A percentile compares a stretch with the other conserved stretches of the same genome.
Evolutionary conservation across 192 early-diverging fungal species (phyloP).

Genomic region (Backusella luteola): DNA sequence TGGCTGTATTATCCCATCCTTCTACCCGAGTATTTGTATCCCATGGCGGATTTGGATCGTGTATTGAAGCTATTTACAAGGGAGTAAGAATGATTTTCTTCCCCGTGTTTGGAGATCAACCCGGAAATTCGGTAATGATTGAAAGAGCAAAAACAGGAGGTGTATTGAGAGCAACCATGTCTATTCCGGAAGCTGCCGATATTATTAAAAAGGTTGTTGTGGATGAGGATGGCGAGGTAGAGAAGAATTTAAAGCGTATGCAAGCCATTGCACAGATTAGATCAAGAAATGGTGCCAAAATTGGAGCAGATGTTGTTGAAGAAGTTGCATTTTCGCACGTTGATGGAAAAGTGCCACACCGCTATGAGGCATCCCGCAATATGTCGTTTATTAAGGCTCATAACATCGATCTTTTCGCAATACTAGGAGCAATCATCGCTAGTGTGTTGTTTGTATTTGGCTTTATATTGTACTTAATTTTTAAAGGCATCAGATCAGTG

Average conservation of each 20-base stretch:
- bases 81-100: slow-evolving; percentile 26
- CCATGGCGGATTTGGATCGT: slow-evolving; percentile 28
- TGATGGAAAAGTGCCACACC: slow-evolving; percentile 11
- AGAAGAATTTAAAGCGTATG: slow-evolving; percentile 6
- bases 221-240: background rate
- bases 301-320: slow-evolving; percentile 24
- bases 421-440: background rate
- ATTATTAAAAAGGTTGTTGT: slow-evolving; percentile 1
- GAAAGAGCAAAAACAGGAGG: background rate
- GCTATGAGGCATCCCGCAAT: slow-evolving; percentile 15
- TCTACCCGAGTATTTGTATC: slow-evolving; percentile 28
- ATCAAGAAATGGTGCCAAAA: background rate
- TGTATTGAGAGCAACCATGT: background rate
- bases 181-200: background rate
- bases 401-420: slow-evolving; percentile 21
- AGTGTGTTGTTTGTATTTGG: background rate
- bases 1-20: slow-evolving; percentile 26
- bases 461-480: background rate
- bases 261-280: slow-evolving; percentile 9
- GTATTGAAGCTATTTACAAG: slow-evolving; percentile 29
- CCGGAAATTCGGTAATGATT: background rate
- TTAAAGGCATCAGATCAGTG: background rate
- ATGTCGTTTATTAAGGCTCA: slow-evolving; percentile 20
- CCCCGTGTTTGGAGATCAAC: slow-evolving; percentile 28
- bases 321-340: slow-evolving; percentile 18